These are phyloP conservation scores for Ashbya aceris DNA, from an alignment of 1,139 yeast species.

Conservation along the genomic window DNA sequence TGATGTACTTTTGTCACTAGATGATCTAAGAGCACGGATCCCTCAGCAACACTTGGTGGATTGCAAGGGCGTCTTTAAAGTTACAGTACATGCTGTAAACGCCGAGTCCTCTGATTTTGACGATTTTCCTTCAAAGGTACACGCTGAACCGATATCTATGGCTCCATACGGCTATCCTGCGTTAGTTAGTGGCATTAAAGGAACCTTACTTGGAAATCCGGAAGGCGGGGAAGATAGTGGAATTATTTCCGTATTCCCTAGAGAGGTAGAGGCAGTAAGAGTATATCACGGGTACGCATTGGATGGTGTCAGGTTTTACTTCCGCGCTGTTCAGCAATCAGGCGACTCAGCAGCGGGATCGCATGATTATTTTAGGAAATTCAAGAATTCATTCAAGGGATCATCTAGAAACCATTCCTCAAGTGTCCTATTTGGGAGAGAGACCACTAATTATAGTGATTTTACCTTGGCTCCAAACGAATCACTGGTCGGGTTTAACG, in stretches of 20 bases:
- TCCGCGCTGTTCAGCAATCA: constrained; percentile 11
- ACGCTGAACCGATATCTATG: constrained; percentile 18
- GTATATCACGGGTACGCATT: constrained; percentile 66
- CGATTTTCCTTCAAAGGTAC: constrained; percentile 21
- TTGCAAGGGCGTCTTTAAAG: constrained; percentile 35
- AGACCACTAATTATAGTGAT: constrained; percentile 49
- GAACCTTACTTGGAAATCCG: constrained; percentile 36
- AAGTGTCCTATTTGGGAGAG: constrained; percentile 48
- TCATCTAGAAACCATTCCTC: neutral
- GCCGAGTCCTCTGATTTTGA: constrained; percentile 31
- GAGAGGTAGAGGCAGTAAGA: constrained; percentile 40
- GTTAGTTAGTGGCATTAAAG: constrained; percentile 35
- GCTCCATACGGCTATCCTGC: constrained; percentile 21
- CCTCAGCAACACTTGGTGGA: constrained; percentile 31
- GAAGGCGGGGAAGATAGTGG: constrained; percentile 24
- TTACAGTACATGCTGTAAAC: constrained; percentile 43
- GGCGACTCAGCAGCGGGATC: constrained; percentile 44
- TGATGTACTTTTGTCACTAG: constrained; percentile 41
- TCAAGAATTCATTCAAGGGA: constrained; percentile 23
- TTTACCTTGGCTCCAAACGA: constrained; percentile 51
- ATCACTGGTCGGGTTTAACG: constrained; percentile 45
- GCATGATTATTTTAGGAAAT: constrained; percentile 31
- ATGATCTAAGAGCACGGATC: constrained; percentile 37
- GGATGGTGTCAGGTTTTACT: constrained; percentile 53
- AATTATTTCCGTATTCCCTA: constrained; percentile 20